phyloP scores from a whole-genome alignment of 176 grass and related monocot species.

The Ensete ventricosum region DNA sequence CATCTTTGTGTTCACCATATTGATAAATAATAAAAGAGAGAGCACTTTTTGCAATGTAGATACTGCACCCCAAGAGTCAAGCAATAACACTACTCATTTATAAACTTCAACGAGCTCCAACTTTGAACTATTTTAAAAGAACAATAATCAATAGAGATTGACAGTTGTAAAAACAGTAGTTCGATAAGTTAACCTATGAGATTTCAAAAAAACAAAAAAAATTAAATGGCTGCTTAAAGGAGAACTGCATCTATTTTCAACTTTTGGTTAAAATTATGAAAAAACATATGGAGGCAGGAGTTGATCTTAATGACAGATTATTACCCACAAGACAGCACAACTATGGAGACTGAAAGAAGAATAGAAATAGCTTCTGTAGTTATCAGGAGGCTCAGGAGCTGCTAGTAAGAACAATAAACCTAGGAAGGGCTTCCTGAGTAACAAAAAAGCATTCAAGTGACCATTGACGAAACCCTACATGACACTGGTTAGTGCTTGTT shows the following conservation, averaged over 20 bases:
- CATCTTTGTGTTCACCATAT: not conserved
- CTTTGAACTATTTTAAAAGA: not conserved
- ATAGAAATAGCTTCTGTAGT: not conserved
- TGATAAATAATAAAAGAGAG: not conserved
- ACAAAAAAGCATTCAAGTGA: too few relatives aligned
- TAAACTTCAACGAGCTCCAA: not conserved
- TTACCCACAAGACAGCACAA: not conserved
- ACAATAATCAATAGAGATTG: not conserved
- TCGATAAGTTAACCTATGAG: not conserved
- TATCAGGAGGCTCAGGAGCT: too few relatives aligned
- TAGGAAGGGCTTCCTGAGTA: too few relatives aligned
- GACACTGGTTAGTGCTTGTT: too few relatives aligned
- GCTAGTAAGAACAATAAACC: too few relatives aligned
- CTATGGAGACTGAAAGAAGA: not conserved
- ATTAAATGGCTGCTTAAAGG: too few relatives aligned
- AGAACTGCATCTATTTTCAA: too few relatives aligned
- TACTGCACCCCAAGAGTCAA: not conserved
- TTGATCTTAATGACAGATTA: not conserved
- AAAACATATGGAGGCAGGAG: too few relatives aligned
- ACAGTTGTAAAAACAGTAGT: not conserved
- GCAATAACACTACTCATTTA: not conserved
- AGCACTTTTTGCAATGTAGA: not conserved
- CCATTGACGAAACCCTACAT: too few relatives aligned
- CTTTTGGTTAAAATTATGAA: too few relatives aligned
- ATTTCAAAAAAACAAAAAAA: not conserved